Conservation (phyloP, 2,329 filamentous ascomycete species). For the Penicillium sp. region DNA sequence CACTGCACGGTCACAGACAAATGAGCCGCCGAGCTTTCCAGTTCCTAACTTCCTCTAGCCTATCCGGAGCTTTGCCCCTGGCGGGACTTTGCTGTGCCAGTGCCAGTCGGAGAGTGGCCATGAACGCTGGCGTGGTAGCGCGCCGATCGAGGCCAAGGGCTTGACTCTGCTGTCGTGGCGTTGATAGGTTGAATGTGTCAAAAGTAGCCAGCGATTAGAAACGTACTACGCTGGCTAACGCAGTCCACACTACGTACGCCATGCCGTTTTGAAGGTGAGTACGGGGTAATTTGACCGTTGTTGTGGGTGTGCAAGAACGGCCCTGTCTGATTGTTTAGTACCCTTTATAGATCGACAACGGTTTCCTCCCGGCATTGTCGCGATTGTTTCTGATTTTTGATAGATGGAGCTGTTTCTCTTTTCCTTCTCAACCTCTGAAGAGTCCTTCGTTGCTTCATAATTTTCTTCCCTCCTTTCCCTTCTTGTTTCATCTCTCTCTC, state of each 20-base stretch:
- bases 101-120: conserved; percentile 7
- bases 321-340: not conserved
- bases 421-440: conserved; percentile 1
- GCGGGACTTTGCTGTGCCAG: conserved; percentile 13
- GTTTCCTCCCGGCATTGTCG: conserved; percentile 2
- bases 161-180: conserved; percentile 1
- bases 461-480: conserved; percentile 8
- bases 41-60: not conserved
- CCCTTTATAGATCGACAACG: conserved; percentile 20
- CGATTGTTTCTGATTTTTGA: conserved; percentile 15
- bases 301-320: not conserved
- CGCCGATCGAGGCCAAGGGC: conserved; percentile 17
- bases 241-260: conserved; percentile 6
- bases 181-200: conserved; percentile 17
- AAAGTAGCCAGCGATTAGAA: conserved; percentile 10
- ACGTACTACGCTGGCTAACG: conserved; percentile 6
- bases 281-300: too few species aligned
- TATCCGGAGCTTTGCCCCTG: conserved; percentile 8
- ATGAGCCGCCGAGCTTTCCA: conserved; percentile 15
- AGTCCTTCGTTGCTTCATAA: conserved; percentile 5
- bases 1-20: conserved; percentile 19
- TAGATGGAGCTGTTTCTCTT: conserved; percentile 10
- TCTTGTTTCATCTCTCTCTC: conserved; percentile 13
- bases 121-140: conserved; percentile 5
- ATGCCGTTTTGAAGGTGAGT: not conserved